These are phyloP conservation scores for Oryza glumipatula DNA, from an alignment of 176 grass and related monocot species.

Conservation along the genomic window DNA sequence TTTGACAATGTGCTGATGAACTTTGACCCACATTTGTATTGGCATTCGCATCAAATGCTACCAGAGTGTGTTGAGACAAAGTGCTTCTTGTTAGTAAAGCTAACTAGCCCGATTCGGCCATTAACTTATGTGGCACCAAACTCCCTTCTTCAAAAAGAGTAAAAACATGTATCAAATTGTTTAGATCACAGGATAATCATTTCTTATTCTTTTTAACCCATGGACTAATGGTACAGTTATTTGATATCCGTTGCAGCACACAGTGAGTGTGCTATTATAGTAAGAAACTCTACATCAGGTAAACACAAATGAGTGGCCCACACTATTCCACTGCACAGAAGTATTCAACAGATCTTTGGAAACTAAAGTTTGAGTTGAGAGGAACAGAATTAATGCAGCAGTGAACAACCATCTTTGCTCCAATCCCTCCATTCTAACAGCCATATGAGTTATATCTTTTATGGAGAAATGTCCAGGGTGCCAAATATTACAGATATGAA, in stretches of 20 bases:
- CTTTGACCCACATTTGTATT: neutral
- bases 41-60: neutral
- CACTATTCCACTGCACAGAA: neutral
- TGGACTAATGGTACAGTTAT: neutral
- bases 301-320: constrained; percentile 19
- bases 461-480: neutral
- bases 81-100: neutral
- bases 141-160: neutral
- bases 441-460: neutral
- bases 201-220: neutral
- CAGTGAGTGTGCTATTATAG: neutral
- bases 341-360: constrained; percentile 17
- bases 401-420: constrained; percentile 4
- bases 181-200: neutral
- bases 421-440: constrained; percentile 26
- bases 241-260: neutral
- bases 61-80: constrained; percentile 1
- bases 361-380: constrained; percentile 20
- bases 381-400: constrained; percentile 14
- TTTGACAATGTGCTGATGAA: constrained; percentile 3
- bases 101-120: neutral
- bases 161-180: neutral
- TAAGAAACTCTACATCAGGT: constrained; percentile 15
- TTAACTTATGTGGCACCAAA: neutral
- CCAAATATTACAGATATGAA: constrained; percentile 12